phyloP scores from a whole-genome alignment of 2,329 filamentous ascomycete genomes.

The Colletotrichum sp. region DNA sequence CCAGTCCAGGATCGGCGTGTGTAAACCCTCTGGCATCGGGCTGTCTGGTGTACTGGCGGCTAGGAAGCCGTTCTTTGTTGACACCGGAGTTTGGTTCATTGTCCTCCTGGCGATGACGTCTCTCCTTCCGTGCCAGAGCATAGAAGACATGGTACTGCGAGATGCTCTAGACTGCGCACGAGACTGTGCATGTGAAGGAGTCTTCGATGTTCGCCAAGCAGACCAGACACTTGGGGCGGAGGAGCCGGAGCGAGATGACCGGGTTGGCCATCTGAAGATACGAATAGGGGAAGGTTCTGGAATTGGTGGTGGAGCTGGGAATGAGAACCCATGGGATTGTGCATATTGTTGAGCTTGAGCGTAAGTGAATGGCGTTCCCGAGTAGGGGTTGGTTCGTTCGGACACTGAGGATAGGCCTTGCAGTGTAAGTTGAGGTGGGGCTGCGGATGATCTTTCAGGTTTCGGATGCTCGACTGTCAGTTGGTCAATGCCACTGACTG shows the following conservation, averaged over 20 bases:
- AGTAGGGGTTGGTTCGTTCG: not conserved
- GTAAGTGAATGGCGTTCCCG: conserved; percentile 5
- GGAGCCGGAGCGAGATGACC: conserved; percentile 1
- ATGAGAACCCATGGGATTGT: conserved; percentile 7
- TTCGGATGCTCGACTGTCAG: not conserved
- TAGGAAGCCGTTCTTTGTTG: not conserved
- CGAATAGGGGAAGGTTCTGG: conserved; percentile 12
- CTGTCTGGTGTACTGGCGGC: not conserved
- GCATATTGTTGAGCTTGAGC: conserved; percentile 18
- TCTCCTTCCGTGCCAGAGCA: conserved; percentile 15
- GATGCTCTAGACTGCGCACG: not conserved
- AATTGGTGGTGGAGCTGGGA: not conserved
- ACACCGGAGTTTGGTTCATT: not conserved
- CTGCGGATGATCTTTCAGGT: not conserved
- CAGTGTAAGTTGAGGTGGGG: not conserved
- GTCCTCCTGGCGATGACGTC: conserved; percentile 10
- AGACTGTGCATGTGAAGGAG: not conserved
- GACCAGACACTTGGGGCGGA: not conserved
- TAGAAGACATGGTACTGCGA: conserved; percentile 15
- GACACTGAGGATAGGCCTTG: not conserved
- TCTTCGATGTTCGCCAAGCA: not conserved
- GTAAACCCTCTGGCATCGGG: not conserved
- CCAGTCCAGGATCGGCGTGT: conserved; percentile 15
- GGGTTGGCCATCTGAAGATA: conserved; percentile 20
- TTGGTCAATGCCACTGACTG: not conserved